Base-by-base conservation (phyloP, 2,329 filamentous ascomycete species). In the Epichloe amarillans region DNA sequence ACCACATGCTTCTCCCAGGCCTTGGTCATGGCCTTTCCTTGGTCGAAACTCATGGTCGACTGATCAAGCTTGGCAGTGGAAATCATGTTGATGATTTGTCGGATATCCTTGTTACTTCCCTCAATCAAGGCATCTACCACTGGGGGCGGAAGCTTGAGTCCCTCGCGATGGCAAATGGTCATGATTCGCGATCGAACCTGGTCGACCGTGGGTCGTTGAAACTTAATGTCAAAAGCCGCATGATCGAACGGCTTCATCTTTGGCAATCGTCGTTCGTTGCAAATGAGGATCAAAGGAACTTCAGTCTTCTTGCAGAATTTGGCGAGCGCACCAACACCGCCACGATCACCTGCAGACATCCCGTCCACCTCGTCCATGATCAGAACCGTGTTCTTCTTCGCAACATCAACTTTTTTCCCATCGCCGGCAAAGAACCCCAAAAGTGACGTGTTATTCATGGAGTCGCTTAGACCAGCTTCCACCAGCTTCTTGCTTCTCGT, bases 341-440 rank as follows among this genome's bases (percentile, higher is more conserved):
- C 93, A 54, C 93, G 84, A 64, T 98, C 93, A 63, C 93, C 93
- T 37, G 88, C 90, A 54, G 91, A 97, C 93, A 98, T 97, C 49
- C 93, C 93, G 61, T 98, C 93, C 4, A 98, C 93, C 68, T 98
- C 93, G 60, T 98, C 93, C 93, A 98, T 97, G 69, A 98, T 88
- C 46, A 98, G 72, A 5, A 96, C 88, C 36, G 97, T 82, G 59
- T 96, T 96, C 72, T 94, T 95, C 72, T 93, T 97, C 15, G 75
- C 75, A 4, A 73, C 69, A 43, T 96, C 85, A 3, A 95, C 82
- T 52, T 83, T 78, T 67, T 93, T 87, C 23, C 86, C 86, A 51
- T 90, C 86, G 2, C 82, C 82, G 6, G 89, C 82, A 65, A 97
- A 98, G 68, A 86, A 98, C 1, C 93, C 93, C 51, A 89, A 77